Base-by-base conservation (phyloP, 148 eudicot species). In the Tetragonia tetragonoides region DNA sequence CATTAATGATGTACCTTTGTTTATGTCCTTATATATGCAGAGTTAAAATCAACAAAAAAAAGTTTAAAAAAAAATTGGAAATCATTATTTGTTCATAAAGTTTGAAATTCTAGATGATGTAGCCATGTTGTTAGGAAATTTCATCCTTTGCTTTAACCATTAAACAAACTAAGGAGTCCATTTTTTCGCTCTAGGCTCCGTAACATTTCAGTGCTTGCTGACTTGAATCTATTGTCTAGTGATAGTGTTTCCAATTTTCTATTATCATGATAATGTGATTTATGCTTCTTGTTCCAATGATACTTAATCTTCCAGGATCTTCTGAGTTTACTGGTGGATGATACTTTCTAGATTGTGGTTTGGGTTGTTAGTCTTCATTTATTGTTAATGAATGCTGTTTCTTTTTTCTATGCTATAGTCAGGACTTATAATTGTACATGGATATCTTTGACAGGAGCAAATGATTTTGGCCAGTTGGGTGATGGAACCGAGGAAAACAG, bases 391-490 rank as follows among this genome's bases (percentile, higher is more conserved):
- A 54, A 38, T 79, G 53, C 42, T 79, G 53, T 49, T 75, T 39
- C n/a, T 66, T 11, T 61, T 11, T 34, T 38, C 39, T 10, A 24
- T 66, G 70, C 42, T 57, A 5, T 37, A 24, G 24, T 53, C 1
- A 18, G 72, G 23, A 49, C 74, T 69, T 66, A 49, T 73, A 68
- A 72, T 74, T 20, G 56, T 21, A 44, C 66, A 11, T 77, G 39
- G 28, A 74, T 73, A 40, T 73, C 66, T 75, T 73, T 65, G 82
- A 81, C 86, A 96, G 99, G 99, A 76, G 91, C 92, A 69, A 96
- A 96, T 85, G 99, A 96, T 76, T 96, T 88, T 85, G 99, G 98
- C 54, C 99, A 96, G 91, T 84, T 96, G 84, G 99, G 99, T 34
- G 99, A 96, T 85, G 99, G 99, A 80, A 93, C 97, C 49, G 99